Base-by-base conservation (phyloP, 2,329 filamentous ascomycete genomes). In the Ceratocystis destructans region DNA sequence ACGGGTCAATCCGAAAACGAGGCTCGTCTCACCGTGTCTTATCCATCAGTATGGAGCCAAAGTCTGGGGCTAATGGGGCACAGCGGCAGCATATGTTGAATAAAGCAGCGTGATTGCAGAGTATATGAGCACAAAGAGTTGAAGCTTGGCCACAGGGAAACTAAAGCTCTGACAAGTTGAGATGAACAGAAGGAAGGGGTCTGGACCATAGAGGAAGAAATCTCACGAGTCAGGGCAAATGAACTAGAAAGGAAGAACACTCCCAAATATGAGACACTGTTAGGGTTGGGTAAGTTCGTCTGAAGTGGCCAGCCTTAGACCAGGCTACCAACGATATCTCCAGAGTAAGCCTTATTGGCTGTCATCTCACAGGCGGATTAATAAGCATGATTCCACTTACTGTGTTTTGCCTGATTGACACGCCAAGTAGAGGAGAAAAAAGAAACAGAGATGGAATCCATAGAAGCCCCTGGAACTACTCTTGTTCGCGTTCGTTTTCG, bases 21-120 rank as follows among this genome's bases (percentile, higher is more conserved):
- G 61, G 41, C 48, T 31, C 25, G 53, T 45, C 3, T 66, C 70
- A 67, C 71, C 68, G 69, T 66, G 68, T 70, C 68, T 69, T 41
- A 15, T 41, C 37, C 37, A 15, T 12, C 37, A 41, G 37, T 41
- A 41, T 15, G 37, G 70, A 70, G 70, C 69, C 69, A 67, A 44
- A 20, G 61, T 69, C 68, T 66, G 7, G 64, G 57, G 33, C 17
- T 17, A 59, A 37, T 57, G 28, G 28, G 53, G 50, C 20, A 25
- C 15, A 57, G 22, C 17, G 6, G 53, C 53, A 33, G 53, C 53
- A 57, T 17, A 57, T 57, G 53, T 57, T 57, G 28, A 57, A 57
- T 57, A 15, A 57, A 57, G 28, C 53, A 57, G 37, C 37, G 37
- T 41, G 10, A 2, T 41, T 41, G 10, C 12, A 41, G 37, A 15